Conservation (phyloP, 2,329 filamentous ascomycete genomes). For the Beauveria pseudobassiana region DNA sequence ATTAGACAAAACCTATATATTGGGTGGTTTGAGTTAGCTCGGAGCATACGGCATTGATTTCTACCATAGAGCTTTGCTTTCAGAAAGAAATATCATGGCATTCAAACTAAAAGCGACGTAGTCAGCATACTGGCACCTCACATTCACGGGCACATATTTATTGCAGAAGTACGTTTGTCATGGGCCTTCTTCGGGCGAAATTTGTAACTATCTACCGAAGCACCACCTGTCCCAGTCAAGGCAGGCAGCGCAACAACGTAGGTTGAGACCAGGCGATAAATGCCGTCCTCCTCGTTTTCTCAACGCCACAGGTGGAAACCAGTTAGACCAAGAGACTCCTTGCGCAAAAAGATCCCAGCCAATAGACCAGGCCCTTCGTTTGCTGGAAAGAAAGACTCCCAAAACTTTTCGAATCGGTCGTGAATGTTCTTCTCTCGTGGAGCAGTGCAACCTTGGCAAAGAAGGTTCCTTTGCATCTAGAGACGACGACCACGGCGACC, state of each 20-base stretch:
- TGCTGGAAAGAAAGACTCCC: background rate
- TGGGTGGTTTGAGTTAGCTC: background rate
- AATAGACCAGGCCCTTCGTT: background rate
- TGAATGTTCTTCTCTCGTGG: background rate
- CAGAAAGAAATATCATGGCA: background rate
- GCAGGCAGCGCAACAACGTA: slow-evolving; percentile 38
- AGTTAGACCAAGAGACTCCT: slow-evolving; percentile 31
- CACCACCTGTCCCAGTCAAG: slow-evolving; percentile 20
- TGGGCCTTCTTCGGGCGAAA: slow-evolving; percentile 36
- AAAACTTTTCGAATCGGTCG: background rate
- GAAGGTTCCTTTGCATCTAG: slow-evolving; percentile 35
- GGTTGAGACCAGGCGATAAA: slow-evolving; percentile 55
- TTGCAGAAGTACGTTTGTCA: slow-evolving; percentile 30
- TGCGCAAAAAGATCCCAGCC: slow-evolving; percentile 18
- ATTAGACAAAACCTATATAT: background rate
- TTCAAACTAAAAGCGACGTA: slow-evolving; percentile 3
- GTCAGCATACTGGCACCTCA: slow-evolving; percentile 9
- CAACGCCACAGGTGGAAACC: slow-evolving; percentile 54
- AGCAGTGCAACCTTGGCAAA: background rate
- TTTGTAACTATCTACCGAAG: slow-evolving; percentile 33
- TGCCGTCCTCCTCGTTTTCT: slow-evolving; percentile 69
- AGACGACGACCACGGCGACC: slow-evolving; percentile 99
- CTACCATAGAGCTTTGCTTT: background rate
- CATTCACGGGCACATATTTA: slow-evolving; percentile 11
- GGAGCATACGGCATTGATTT: background rate